These are phyloP conservation scores for Cladosporium sp. DNA, from an alignment of 2,329 filamentous ascomycete genomes.

Conservation along the genomic window DNA sequence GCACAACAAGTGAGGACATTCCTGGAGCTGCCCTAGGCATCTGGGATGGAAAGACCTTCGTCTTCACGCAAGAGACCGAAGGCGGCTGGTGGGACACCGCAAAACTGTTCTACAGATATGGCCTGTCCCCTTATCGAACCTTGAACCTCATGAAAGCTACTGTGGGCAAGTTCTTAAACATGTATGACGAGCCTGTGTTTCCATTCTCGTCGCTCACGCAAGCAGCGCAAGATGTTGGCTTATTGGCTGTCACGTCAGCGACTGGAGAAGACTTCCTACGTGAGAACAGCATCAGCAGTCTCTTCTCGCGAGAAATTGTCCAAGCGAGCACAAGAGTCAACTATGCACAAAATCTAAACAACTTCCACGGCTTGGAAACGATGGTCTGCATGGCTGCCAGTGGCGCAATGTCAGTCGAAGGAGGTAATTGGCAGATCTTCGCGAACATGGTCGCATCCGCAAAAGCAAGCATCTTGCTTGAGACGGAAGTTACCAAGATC, in stretches of 20 bases:
- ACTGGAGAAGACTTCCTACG: constrained; percentile 72
- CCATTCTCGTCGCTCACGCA: constrained; percentile 75
- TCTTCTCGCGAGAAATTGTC: constrained; percentile 75
- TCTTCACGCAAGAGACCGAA: constrained; percentile 60
- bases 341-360: constrained; percentile 82
- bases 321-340: constrained; percentile 91
- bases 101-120: constrained; percentile 82
- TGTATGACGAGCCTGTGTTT: constrained; percentile 80
- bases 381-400: constrained; percentile 91
- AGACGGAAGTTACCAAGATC: constrained; percentile 65
- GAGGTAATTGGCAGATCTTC: constrained; percentile 95
- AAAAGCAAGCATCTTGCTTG: constrained; percentile 57
- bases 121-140: constrained; percentile 69
- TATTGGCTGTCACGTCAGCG: constrained; percentile 61
- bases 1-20: constrained; percentile 43
- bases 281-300: constrained; percentile 60
- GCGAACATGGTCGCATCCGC: constrained; percentile 69
- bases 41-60: constrained; percentile 76
- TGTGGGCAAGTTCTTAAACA: constrained; percentile 67
- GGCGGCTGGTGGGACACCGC: constrained; percentile 74
- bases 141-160: constrained; percentile 67
- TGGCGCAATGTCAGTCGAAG: constrained; percentile 71
- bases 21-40: constrained; percentile 63
- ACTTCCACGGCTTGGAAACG: constrained; percentile 83
- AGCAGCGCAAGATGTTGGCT: constrained; percentile 61